Conservation (phyloP, 1,284 basidiomycete species). For the Singerocomus inundabilis region DNA sequence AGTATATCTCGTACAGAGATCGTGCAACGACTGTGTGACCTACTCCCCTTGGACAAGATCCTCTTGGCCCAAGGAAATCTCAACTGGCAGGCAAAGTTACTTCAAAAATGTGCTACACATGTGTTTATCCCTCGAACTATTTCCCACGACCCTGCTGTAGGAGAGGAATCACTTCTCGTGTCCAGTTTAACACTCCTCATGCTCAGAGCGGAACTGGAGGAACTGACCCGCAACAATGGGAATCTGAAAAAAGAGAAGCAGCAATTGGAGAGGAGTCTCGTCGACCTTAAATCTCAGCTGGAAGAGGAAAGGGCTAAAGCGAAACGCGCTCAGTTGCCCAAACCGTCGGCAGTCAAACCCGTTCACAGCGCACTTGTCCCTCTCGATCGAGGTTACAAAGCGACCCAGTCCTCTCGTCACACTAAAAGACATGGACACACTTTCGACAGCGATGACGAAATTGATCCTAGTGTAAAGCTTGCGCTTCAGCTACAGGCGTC, state of each 20-base stretch:
- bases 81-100: slow-evolving; percentile 55
- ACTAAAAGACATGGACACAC: background rate
- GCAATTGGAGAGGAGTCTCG: slow-evolving; percentile 30
- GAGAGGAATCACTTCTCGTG: slow-evolving; percentile 39
- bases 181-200: slow-evolving; percentile 47
- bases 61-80: slow-evolving; percentile 37
- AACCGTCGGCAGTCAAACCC: background rate
- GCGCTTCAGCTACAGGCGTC: slow-evolving; percentile 43
- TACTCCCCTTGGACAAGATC: slow-evolving; percentile 45
- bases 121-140: slow-evolving; percentile 40
- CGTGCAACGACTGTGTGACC: slow-evolving; percentile 42
- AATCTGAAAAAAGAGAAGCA: slow-evolving; percentile 33
- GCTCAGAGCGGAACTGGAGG: slow-evolving; percentile 41
- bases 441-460: background rate
- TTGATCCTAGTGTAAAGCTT: slow-evolving; percentile 17
- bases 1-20: slow-evolving; percentile 37
- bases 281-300: slow-evolving; percentile 31
- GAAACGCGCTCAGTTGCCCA: slow-evolving; percentile 1
- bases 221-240: slow-evolving; percentile 35
- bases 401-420: background rate
- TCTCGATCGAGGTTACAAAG: background rate
- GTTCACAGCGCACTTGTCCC: background rate
- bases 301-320: slow-evolving; percentile 13
- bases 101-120: slow-evolving; percentile 55
- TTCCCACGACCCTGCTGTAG: background rate